phyloP scores from a whole-genome alignment of 306 rosid species.

The Vicia villosa region DNA sequence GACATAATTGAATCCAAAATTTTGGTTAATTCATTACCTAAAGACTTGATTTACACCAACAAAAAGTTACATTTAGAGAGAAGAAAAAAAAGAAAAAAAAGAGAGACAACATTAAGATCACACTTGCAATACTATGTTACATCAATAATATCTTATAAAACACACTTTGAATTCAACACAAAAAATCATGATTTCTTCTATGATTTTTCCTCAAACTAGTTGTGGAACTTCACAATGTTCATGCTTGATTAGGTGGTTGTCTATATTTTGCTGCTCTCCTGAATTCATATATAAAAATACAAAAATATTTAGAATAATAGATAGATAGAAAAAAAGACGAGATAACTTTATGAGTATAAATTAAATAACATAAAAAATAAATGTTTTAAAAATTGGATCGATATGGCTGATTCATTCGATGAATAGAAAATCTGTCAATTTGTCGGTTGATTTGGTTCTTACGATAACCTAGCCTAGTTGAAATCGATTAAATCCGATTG shows the following conservation, averaged over 20 bases:
- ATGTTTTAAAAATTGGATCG: neutral
- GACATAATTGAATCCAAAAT: conserved; percentile 37
- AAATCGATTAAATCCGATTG: too few species aligned
- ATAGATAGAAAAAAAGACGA: conserved; percentile 16
- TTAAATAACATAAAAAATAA: conserved; percentile 9
- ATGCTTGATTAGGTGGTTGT: conserved; percentile 68
- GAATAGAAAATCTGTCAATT: neutral
- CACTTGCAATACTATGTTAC: conserved; percentile 43
- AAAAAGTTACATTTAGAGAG: conserved; percentile 26
- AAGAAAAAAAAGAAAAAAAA: neutral
- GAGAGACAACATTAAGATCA: conserved; percentile 35
- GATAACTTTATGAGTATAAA: neutral
- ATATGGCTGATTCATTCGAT: neutral
- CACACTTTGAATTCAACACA: conserved; percentile 40
- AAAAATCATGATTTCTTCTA: conserved; percentile 45
- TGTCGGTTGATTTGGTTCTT: too few species aligned
- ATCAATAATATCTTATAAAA: conserved; percentile 40
- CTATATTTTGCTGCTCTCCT: conserved; percentile 76
- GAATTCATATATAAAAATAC: conserved; percentile 39
- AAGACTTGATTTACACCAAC: conserved; percentile 44
- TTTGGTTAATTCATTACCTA: conserved; percentile 47
- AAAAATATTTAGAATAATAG: conserved; percentile 18
- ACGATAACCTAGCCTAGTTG: too few species aligned
- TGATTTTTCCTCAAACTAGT: conserved; percentile 42
- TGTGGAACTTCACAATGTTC: conserved; percentile 47